Base-by-base conservation (phyloP, 148 eudicot genomes). In the Chenopodium suecicum region DNA sequence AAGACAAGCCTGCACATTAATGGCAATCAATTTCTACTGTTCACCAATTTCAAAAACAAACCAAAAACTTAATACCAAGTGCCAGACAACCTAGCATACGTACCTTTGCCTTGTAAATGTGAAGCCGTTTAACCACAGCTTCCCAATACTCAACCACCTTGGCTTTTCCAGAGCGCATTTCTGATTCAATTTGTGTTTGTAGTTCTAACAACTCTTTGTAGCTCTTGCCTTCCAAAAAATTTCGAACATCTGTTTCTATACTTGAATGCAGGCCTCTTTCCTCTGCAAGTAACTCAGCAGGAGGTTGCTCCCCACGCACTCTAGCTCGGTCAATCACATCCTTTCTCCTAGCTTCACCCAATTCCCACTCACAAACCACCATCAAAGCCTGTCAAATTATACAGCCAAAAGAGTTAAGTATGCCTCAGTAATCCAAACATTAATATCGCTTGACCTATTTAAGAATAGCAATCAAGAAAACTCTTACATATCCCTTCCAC, bases 121-220 rank as follows among this genome's bases (percentile, higher is more conserved):
- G 94, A 80, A 96, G 94, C 64, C 98, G 93, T 83, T 96, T 96
- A 73, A 92, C 88, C 82, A 96, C 89, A 74, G 95, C 99, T 84
- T 96, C 99, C 99, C 99, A 96, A 80, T 87, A 96, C 83, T 96
- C 99, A 7, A 94, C 98, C 66, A 94, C 98, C 87, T 96, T 96
- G 76, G 99, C 98, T 41, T 86, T 90, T 70, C 99, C 99, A 78
- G 99, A 94, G 63, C 90, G 91, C 99, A 96, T 96, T 78, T 89
- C 93, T 23, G 97, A 92, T 89, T 96, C 99, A 72, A 94, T 96
- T 84, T 94, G 87, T 46, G 88, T 78, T 77, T 91, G 94, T 32
- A 94, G 77, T 54, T 81, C 89, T 77, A 91, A 95, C 68, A 96
- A 79, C 32, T 90, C 97, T 79, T 84, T 82, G 90, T 87, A 89